These are phyloP conservation scores for apple (Malus domestica) DNA, from an alignment of 306 rosid species.

Conservation along the genomic window ASM211411v1 NC_041802.1:1058001-1058500, in stretches of 20 bases:
- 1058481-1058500: conserved; percentile 80
- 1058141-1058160: neutral
- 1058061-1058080: neutral
- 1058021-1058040: neutral
- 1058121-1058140: neutral
- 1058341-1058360: neutral
- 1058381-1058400: neutral
- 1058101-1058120: neutral
- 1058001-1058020: neutral
- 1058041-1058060: neutral
- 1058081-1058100: neutral
- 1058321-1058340: neutral
- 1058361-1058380: neutral
- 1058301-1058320: neutral
- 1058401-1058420: neutral
- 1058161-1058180: neutral
- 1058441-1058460: conserved; percentile 88
- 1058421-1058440: conserved; percentile 56
- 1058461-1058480: conserved; percentile 84
- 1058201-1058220: conserved; percentile 80
- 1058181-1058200: conserved; percentile 30
- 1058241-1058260: conserved; percentile 64
- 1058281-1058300: neutral
- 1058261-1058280: conserved; percentile 59
- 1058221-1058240: conserved; percentile 55